Conservation (phyloP, 2,329 filamentous ascomycete genomes). For the Colletotrichum shisoi region DNA sequence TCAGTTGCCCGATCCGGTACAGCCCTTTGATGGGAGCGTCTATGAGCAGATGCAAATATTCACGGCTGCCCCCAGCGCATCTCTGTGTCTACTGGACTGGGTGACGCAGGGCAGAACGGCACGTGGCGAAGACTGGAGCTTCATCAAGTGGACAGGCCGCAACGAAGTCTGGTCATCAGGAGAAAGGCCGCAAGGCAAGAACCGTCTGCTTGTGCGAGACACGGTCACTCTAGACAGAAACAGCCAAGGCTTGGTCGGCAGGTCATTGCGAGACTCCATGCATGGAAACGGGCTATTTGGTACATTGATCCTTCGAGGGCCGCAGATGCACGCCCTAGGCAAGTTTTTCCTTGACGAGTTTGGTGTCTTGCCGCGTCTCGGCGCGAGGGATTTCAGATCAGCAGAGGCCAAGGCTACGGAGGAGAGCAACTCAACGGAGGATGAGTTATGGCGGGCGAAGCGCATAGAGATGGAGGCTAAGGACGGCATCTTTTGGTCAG, state of each 20-base stretch:
- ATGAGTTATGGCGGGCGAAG: conserved; percentile 62
- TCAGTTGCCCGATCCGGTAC: conserved; percentile 87
- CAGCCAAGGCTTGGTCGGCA: conserved; percentile 49
- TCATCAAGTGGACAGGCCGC: conserved; percentile 78
- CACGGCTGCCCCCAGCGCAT: conserved; percentile 62
- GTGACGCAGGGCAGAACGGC: conserved; percentile 87
- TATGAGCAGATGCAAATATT: conserved; percentile 89
- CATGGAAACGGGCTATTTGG: conserved; percentile 79
- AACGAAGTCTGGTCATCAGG: conserved; percentile 80
- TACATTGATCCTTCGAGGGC: conserved; percentile 82
- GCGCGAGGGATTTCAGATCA: conserved; percentile 77
- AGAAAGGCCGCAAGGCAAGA: conserved; percentile 47
- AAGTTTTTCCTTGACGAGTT: conserved; percentile 84
- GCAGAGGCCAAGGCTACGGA: conserved; percentile 57
- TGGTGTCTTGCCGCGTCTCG: conserved; percentile 78
- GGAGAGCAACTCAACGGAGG: conserved; percentile 49
- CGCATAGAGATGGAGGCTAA: conserved; percentile 67
- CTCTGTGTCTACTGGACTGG: conserved; percentile 90
- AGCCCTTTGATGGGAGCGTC: conserved; percentile 83
- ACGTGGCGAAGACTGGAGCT: conserved; percentile 87
- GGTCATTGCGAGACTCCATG: conserved; percentile 68
- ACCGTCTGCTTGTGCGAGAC: conserved; percentile 81
- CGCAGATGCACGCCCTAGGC: conserved; percentile 70
- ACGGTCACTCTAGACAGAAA: conserved; percentile 75
- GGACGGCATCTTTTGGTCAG: conserved; percentile 78